These are phyloP conservation scores for Helminthosporium solani DNA, from an alignment of 2,329 filamentous ascomycete genomes.

Conservation along the genomic window DNA sequence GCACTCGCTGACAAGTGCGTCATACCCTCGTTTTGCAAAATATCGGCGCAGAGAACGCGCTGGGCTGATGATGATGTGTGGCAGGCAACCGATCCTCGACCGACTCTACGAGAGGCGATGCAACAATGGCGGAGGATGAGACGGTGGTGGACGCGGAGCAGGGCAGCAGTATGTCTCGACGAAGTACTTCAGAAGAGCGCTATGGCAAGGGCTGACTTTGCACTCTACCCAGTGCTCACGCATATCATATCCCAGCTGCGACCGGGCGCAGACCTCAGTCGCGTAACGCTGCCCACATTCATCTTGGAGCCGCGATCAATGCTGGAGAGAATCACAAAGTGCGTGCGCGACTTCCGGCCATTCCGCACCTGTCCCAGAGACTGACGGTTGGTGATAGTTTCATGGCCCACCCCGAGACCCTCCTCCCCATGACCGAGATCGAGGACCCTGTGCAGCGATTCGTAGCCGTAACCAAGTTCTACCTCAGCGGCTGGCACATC, in stretches of 20 bases:
- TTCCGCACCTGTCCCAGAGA: not conserved
- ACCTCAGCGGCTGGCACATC: slow-evolving; percentile 98
- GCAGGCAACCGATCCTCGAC: slow-evolving; percentile 46
- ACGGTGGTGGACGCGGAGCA: slow-evolving; percentile 86
- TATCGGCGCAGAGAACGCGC: not conserved
- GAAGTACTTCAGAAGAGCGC: not conserved
- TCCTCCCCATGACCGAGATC: slow-evolving; percentile 81
- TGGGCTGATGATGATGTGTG: slow-evolving; percentile 18
- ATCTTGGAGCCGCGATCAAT: slow-evolving; percentile 97
- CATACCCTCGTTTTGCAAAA: slow-evolving; percentile 4
- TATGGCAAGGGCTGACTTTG: slow-evolving; percentile 14
- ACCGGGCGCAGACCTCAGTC: slow-evolving; percentile 90
- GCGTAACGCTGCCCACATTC: slow-evolving; percentile 93
- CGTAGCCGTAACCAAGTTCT: slow-evolving; percentile 95
- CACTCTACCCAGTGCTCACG: slow-evolving; percentile 67
- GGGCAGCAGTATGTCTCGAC: slow-evolving; percentile 72
- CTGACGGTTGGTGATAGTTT: slow-evolving; percentile 62
- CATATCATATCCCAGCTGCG: slow-evolving; percentile 97
- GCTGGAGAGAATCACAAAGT: slow-evolving; percentile 99
- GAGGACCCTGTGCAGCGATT: slow-evolving; percentile 90
- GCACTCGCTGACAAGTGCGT: slow-evolving; percentile 44
- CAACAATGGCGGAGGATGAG: slow-evolving; percentile 61
- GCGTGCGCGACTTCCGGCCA: slow-evolving; percentile 39
- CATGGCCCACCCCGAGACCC: slow-evolving; percentile 97
- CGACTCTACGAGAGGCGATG: slow-evolving; percentile 44